Evolutionary conservation across 2,329 filamentous ascomycete genomes (phyloP).

Genomic region (Microthyrium microscopicum): DNA sequence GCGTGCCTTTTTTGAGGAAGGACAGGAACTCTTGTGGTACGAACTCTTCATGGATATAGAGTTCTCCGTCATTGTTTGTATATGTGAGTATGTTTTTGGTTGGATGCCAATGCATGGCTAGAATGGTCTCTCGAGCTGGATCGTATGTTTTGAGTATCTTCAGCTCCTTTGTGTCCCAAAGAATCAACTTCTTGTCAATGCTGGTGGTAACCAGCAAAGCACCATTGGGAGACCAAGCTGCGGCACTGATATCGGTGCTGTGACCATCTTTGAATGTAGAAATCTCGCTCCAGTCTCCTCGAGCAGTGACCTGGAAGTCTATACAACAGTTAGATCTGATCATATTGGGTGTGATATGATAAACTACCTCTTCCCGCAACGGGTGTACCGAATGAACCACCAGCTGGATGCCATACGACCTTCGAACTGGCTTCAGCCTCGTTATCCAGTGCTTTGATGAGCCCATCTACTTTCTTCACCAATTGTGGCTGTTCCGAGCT

Average conservation of each 20-base stretch:
- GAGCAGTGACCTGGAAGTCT: constrained; percentile 77
- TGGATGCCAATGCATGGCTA: constrained; percentile 83
- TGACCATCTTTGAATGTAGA: constrained; percentile 65
- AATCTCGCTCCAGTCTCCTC: constrained; percentile 77
- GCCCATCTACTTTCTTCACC: constrained; percentile 66
- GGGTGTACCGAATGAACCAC: constrained; percentile 71
- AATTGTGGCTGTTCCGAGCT: constrained; percentile 63
- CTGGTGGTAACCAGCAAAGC: constrained; percentile 56
- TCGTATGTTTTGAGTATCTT: constrained; percentile 61
- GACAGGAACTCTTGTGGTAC: constrained; percentile 33
- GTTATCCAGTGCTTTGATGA: constrained; percentile 63
- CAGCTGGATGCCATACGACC: constrained; percentile 85
- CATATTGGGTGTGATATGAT: constrained; percentile 23
- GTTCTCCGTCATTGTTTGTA: constrained; percentile 79
- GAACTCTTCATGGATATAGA: constrained; percentile 70
- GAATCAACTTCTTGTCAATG: constrained; percentile 44
- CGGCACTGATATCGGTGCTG: constrained; percentile 65
- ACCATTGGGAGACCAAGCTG: constrained; percentile 91
- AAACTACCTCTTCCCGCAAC: no score
- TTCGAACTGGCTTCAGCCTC: constrained; percentile 61
- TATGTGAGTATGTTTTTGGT: constrained; percentile 78
- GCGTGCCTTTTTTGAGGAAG: constrained; percentile 36
- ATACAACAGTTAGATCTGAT: constrained; percentile 5
- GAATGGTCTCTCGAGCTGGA: constrained; percentile 46
- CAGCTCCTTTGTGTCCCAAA: constrained; percentile 88